A percentile compares a stretch with the other conserved stretches of the same genome.
phyloP scores from a whole-genome alignment of 148 eudicot species.

The Dysphania ambrosioides region DNA sequence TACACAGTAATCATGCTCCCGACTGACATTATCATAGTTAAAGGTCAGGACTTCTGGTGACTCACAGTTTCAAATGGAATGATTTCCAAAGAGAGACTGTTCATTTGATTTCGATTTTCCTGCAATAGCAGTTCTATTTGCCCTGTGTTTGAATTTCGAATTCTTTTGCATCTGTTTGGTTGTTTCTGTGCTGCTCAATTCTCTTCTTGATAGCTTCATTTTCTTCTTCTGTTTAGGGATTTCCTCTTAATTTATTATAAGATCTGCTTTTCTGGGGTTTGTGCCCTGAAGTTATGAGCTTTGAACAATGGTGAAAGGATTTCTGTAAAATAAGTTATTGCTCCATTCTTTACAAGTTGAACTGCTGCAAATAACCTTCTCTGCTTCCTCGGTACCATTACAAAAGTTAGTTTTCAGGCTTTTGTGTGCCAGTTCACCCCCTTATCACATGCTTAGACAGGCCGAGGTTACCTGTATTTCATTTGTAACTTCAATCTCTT shows the following conservation, averaged over 20 bases:
- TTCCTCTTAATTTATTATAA: not conserved
- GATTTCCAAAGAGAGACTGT: not conserved
- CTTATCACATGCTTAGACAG: not conserved
- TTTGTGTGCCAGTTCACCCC: too few relatives aligned
- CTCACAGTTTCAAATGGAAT: not conserved
- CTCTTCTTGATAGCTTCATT: not conserved
- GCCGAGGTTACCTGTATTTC: not conserved
- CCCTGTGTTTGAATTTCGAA: not conserved
- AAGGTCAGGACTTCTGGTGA: not conserved
- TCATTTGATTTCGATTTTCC: not conserved
- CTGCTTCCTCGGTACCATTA: not conserved
- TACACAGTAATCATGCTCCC: not conserved
- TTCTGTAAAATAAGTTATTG: not conserved
- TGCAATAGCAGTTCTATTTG: not conserved
- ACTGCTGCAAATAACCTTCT: not conserved
- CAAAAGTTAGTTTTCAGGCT: not conserved
- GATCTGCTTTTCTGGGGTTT: not conserved
- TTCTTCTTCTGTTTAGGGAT: not conserved
- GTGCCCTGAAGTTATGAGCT: too few relatives aligned
- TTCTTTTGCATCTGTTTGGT: not conserved
- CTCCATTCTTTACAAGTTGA: not conserved
- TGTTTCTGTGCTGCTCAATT: not conserved
- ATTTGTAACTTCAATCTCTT: not conserved
- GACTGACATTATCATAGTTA: not conserved
- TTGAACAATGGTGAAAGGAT: not conserved